Conservation (phyloP, 805 yeast species). For the Danielia oregonensis region DNA sequence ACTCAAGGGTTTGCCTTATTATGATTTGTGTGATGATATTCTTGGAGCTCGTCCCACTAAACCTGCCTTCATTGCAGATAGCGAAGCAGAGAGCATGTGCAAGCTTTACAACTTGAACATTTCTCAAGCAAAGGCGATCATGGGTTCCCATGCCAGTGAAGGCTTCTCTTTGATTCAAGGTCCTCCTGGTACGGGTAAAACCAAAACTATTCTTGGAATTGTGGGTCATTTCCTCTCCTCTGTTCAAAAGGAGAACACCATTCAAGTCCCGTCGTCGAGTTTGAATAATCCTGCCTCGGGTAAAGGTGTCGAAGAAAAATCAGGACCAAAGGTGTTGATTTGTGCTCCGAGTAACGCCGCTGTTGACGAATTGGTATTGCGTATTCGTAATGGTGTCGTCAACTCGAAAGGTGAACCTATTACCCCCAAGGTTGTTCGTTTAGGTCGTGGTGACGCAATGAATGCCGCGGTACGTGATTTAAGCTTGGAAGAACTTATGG, state of each 20-base stretch:
- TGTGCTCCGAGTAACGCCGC: conserved; percentile 99
- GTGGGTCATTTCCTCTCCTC: conserved; percentile 69
- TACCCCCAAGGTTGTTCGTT: conserved; percentile 70
- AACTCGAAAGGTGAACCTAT: conserved; percentile 51
- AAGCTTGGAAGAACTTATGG: conserved; percentile 84
- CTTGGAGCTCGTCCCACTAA: conserved; percentile 59
- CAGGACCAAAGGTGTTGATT: conserved; percentile 58
- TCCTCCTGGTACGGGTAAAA: conserved; percentile 99
- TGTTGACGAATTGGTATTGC: conserved; percentile 86
- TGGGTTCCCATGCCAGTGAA: conserved; percentile 57
- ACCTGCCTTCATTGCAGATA: conserved; percentile 32
- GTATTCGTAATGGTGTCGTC: conserved; percentile 71
- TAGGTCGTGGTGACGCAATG: conserved; percentile 88
- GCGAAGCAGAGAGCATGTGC: conserved; percentile 42
- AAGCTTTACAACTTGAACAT: conserved; percentile 60
- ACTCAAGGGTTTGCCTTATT: conserved; percentile 74
- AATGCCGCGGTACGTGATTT: conserved; percentile 77
- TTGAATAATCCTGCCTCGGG: conserved; percentile 17
- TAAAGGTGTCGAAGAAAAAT: conserved; percentile 28
- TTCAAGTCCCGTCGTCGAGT: conserved; percentile 14
- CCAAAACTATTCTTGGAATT: conserved; percentile 91
- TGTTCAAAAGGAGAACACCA: conserved; percentile 14
- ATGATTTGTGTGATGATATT: conserved; percentile 68
- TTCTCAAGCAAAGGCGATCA: conserved; percentile 89
- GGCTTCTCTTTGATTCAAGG: conserved; percentile 96